Conservation (phyloP, 768 basidiomycete genomes). For the Rhizopogon vulgaris region DNA sequence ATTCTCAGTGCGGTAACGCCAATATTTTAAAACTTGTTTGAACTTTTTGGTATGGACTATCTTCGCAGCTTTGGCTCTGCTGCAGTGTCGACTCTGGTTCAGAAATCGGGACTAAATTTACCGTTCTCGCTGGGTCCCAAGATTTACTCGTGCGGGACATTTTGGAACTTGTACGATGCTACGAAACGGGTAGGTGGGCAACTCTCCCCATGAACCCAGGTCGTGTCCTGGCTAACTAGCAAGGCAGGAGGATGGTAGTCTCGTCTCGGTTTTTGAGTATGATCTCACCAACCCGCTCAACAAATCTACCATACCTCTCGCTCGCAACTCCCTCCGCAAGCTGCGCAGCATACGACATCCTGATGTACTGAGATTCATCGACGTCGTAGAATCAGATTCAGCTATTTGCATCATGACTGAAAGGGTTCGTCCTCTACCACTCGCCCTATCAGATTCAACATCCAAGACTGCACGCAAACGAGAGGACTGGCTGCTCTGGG, state of each 20-base stretch:
- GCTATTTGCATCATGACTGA: slow-evolving; percentile 93
- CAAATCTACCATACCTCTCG: slow-evolving; percentile 63
- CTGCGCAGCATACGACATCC: slow-evolving; percentile 90
- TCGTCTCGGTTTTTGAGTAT: slow-evolving; percentile 90
- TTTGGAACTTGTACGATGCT: slow-evolving; percentile 85
- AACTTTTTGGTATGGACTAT: slow-evolving; percentile 58
- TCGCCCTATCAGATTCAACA: slow-evolving; percentile 56
- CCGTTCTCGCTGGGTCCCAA: slow-evolving; percentile 82
- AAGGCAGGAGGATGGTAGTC: slow-evolving; percentile 76
- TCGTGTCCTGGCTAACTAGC: slow-evolving; percentile 11
- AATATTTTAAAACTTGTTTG: too few species aligned
- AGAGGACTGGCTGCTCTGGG: slow-evolving; percentile 93
- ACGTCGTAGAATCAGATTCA: slow-evolving; percentile 84
- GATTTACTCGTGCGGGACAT: slow-evolving; percentile 58
- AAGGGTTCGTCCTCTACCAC: slow-evolving; percentile 71
- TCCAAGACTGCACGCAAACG: slow-evolving; percentile 55
- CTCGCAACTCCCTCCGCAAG: slow-evolving; percentile 86
- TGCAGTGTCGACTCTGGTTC: slow-evolving; percentile 85
- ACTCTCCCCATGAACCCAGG: slow-evolving; percentile 5
- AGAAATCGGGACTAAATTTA: slow-evolving; percentile 86
- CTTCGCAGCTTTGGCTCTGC: slow-evolving; percentile 76
- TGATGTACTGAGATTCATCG: slow-evolving; percentile 93
- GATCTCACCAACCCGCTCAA: slow-evolving; percentile 60
- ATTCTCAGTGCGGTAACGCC: too few species aligned
- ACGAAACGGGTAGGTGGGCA: slow-evolving; percentile 65